phyloP scores from a whole-genome alignment of 2,329 filamentous ascomycete species.

The Epichloe elymi region DNA sequence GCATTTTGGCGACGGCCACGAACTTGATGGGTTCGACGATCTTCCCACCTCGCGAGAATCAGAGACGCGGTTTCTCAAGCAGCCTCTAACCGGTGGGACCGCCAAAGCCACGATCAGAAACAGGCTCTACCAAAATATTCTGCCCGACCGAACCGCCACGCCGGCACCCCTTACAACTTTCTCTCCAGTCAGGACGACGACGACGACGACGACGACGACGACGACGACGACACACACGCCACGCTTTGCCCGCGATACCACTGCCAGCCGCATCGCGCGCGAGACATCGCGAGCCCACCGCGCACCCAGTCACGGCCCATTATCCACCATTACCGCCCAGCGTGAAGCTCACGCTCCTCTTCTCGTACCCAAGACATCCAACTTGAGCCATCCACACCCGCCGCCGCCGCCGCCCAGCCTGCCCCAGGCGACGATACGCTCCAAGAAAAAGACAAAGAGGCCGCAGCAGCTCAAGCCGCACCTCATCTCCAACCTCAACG shows the following conservation, averaged over 20 bases:
- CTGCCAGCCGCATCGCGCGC: slow-evolving; percentile 50
- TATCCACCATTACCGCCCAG: slow-evolving; percentile 42
- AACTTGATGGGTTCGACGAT: slow-evolving; percentile 90
- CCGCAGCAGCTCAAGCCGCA: slow-evolving; percentile 65
- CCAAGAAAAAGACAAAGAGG: slow-evolving; percentile 43
- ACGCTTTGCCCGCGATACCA: slow-evolving; percentile 52
- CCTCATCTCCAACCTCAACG: slow-evolving; percentile 72
- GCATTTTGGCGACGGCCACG: slow-evolving; percentile 78
- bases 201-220: not conserved
- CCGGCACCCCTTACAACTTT: slow-evolving; percentile 40
- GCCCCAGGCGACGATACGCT: slow-evolving; percentile 30
- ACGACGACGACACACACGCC: slow-evolving; percentile 28
- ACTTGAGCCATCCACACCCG: slow-evolving; percentile 20
- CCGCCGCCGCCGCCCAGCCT: slow-evolving; percentile 26
- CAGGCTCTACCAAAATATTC: slow-evolving; percentile 41
- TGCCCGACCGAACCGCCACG: slow-evolving; percentile 39
- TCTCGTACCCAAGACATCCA: slow-evolving; percentile 33
- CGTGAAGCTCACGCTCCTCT: slow-evolving; percentile 39
- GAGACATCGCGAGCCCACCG: slow-evolving; percentile 50
- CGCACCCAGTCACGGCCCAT: slow-evolving; percentile 37
- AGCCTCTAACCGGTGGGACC: slow-evolving; percentile 52
- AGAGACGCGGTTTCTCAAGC: slow-evolving; percentile 73
- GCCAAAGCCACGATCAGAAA: slow-evolving; percentile 49
- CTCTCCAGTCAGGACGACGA: slow-evolving; percentile 42
- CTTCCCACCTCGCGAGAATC: slow-evolving; percentile 72